Evolutionary conservation across 2,329 filamentous ascomycete species (phyloP), one percentile per base, ranked within the genome.

Genomic region (Colletotrichum lupini): DNA sequence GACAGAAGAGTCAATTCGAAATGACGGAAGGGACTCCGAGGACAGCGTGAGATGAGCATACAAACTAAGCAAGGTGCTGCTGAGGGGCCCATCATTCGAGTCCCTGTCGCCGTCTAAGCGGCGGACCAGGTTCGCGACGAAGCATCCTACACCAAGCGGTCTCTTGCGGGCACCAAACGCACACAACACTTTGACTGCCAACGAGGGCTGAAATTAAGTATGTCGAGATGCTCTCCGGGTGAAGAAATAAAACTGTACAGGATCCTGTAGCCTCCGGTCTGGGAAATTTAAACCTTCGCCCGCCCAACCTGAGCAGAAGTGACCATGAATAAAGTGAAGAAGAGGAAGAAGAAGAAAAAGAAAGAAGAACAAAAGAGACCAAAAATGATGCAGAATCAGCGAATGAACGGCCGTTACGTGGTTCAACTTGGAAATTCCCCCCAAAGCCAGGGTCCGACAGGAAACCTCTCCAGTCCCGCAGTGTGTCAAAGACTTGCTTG

Each of bases 321-420:
- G 63, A 57, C 53, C 30, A 24, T 55, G 30, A 60, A 59, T 49
- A 30, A 65, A 26, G 5, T 35, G 56, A 28, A 28, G 14, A 42
- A 14, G 14, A 37, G 14, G 16, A 42, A 19, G 37, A 42, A 16
- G 16, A 19, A 42, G 30, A 32, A 32, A 9, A 32, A 32, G 30
- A 60, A 59, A 59, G 14, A 65, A 32, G 5, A 52, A 56, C n/a
- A 42, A 56, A 32, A 64, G n/a, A 28, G 28, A 30, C 32, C 46
- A 28, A 46, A 56, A 65, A 53, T 26, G n/a, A 32, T 72, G 56
- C 52, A 62, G 55, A 67, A 62, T 57, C 57, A 74, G 32, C 68
- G 72, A 74, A 74, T 74, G 68, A 72, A 62, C 61, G 37, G 72
- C 68, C 68, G 57, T 74, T 72, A 67, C 67, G 72, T 74, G 72